Evolutionary conservation across 768 basidiomycete species (phyloP), one percentile per base, ranked within the genome.

Genomic region (Suillus bovinus): DNA sequence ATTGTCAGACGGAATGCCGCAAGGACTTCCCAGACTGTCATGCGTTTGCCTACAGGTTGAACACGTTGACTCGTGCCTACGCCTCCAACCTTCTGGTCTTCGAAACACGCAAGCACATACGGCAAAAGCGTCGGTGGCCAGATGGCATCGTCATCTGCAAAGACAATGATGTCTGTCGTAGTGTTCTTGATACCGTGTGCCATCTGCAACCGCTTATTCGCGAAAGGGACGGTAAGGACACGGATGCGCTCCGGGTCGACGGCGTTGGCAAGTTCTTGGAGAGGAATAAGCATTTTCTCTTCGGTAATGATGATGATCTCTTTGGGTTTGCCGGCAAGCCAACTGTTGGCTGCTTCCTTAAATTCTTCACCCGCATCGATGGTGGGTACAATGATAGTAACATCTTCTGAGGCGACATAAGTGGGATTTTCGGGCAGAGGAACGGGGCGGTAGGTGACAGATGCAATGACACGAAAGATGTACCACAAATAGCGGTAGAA

Each of bases 401-500:
- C 94, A 79, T 97, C 94, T 72, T 97, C 94, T 1, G 85, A 82
- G 58, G 94, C 90, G 70, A 91, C 79, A 73, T 96, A 96, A 24
- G 94, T 96, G 1, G 94, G 93, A 72, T 93, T 89, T 79, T 90
- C 86, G 57, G 94, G 94, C 16, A 95, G 78, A 1, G 93, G 94
- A 52, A 96, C 86, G n/a, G 94, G 94, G 63, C 87, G 84, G 79
- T 96, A 96, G 47, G 88, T 85, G 68, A 83, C 80, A 27, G 84
- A 83, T n/a, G 93, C 94, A 39, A 84, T 76, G 33, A 96, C 72
- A 72, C 94, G 91, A 67, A 97, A 94, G 69, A 89, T 71, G 76
- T 90, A 96, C 94, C 94, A 96, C 62, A 96, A 81, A 80, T 96
- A 96, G 49, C 93, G 93, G 79, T 92, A 96, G 74, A 96, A 95